A percentile compares a stretch with the other conserved stretches of the same genome.
Evolutionary conservation across 176 grass and related monocot species (phyloP).

Genomic region (Avena insularis): DNA sequence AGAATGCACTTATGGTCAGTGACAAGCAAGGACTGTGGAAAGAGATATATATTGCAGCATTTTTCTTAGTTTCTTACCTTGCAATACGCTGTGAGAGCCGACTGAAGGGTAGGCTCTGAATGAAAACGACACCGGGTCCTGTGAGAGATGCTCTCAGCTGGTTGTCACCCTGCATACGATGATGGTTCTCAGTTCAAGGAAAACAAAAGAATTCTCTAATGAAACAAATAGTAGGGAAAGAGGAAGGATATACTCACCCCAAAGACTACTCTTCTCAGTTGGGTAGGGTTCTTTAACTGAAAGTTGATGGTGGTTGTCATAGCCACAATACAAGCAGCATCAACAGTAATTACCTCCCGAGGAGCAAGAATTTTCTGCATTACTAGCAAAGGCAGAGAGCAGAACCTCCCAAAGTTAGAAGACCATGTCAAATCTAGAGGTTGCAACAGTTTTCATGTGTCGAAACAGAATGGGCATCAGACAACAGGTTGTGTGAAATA

Average conservation of each 20-base stretch:
- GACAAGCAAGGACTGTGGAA: constrained; percentile 6
- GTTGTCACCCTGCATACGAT: constrained; percentile 68
- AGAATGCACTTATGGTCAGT: neutral
- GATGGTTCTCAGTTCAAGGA: constrained; percentile 11
- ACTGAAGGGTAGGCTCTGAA: constrained; percentile 88
- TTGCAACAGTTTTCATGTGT: constrained; percentile 29
- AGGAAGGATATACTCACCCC: constrained; percentile 53
- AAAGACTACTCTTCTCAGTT: constrained; percentile 72
- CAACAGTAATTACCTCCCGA: constrained; percentile 70
- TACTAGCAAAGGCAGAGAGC: constrained; percentile 60
- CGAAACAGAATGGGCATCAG: constrained; percentile 22
- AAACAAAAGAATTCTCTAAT: constrained; percentile 21
- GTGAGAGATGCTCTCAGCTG: constrained; percentile 78
- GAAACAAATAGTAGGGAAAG: neutral
- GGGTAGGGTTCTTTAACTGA: constrained; percentile 79
- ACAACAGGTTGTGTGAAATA: constrained; percentile 15
- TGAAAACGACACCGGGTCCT: constrained; percentile 94
- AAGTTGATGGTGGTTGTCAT: constrained; percentile 77
- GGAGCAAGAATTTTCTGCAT: constrained; percentile 93
- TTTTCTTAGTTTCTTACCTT: constrained; percentile 52
- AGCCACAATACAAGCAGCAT: constrained; percentile 83
- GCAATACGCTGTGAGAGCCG: constrained; percentile 89
- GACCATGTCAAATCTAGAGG: constrained; percentile 3
- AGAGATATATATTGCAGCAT: neutral
- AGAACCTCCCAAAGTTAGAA: constrained; percentile 32